A percentile compares a stretch with the other conserved stretches of the same genome.
phyloP scores from a whole-genome alignment of 345 rosid species.

The Erodium maritimum region DNA sequence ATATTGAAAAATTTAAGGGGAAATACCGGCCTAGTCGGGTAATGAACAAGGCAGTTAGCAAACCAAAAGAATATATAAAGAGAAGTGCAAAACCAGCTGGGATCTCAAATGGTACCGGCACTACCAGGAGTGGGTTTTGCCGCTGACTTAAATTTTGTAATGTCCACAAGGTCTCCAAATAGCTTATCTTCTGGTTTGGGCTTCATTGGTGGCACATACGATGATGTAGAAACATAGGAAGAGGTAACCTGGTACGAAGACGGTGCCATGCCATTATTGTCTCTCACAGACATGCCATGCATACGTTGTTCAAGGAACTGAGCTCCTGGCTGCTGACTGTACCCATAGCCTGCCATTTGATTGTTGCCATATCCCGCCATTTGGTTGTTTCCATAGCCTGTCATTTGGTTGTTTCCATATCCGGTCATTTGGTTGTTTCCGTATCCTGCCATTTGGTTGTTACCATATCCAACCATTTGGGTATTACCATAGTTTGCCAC shows the following conservation, averaged over 20 bases:
- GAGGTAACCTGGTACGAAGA: constrained; percentile 32
- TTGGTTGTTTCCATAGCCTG: background rate
- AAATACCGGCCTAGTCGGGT: too few species aligned
- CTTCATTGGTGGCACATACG: constrained; percentile 47
- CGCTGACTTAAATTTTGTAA: constrained; percentile 67
- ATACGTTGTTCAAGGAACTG: constrained; percentile 69
- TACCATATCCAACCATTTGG: too few species aligned
- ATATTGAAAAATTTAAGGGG: constrained; percentile 6
- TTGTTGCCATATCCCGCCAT: background rate
- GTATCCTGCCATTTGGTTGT: too few species aligned
- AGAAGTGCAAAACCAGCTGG: too few species aligned
- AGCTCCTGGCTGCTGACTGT: constrained; percentile 18
- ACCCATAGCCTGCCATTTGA: too few species aligned
- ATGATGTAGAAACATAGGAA: constrained; percentile 22
- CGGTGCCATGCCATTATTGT: constrained; percentile 31
- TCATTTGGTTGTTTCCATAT: too few species aligned
- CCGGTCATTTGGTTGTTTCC: too few species aligned
- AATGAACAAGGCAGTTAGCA: constrained; percentile 4
- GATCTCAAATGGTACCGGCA: constrained; percentile 5
- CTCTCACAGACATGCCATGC: constrained; percentile 58
- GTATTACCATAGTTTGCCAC: too few species aligned
- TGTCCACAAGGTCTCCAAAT: constrained; percentile 92
- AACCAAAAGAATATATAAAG: constrained; percentile 10
- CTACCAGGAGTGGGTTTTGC: constrained; percentile 7
- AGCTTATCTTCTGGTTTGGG: constrained; percentile 75